Evolutionary conservation across 164 flowering plant species (phyloP).

Genomic region (Taxillus chinensis): DNA sequence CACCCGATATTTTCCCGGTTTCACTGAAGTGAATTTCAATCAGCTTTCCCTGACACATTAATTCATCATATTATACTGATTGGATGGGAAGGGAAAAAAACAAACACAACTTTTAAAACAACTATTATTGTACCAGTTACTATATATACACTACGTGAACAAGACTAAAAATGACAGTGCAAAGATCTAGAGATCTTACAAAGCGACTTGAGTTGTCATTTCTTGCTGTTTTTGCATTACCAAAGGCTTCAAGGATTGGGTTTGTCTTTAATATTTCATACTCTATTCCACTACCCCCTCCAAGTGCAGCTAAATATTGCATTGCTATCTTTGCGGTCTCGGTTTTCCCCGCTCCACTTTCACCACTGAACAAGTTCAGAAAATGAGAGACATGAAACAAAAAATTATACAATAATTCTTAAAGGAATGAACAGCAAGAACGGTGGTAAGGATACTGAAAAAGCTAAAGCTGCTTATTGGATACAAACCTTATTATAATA

Average conservation of each 20-base stretch:
- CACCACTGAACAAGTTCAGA: constrained; percentile 53
- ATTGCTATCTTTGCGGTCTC: constrained; percentile 98
- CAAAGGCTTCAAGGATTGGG: constrained; percentile 97
- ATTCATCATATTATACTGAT: constrained; percentile 1
- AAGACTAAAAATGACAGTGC: not conserved
- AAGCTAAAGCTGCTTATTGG: not conserved
- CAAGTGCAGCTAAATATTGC: constrained; percentile 98
- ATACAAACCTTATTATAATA: constrained; percentile 78
- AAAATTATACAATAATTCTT: not conserved
- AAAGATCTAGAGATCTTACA: constrained; percentile 41
- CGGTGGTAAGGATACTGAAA: not conserved
- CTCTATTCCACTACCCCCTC: constrained; percentile 98
- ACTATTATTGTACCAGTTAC: not conserved
- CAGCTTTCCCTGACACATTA: constrained; percentile 74
- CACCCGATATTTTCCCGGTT: constrained; percentile 93
- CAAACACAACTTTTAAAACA: not conserved
- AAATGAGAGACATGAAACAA: no score
- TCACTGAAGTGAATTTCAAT: constrained; percentile 95
- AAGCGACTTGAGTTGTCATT: constrained; percentile 99
- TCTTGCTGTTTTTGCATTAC: constrained; percentile 94
- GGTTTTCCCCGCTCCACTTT: constrained; percentile 99
- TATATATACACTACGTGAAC: constrained; percentile 5
- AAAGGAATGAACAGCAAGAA: not conserved
- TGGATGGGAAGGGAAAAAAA: not conserved
- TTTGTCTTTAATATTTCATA: constrained; percentile 89